phyloP scores from a whole-genome alignment of 139 green algal species.

The Spirogloea muscicola region DNA sequence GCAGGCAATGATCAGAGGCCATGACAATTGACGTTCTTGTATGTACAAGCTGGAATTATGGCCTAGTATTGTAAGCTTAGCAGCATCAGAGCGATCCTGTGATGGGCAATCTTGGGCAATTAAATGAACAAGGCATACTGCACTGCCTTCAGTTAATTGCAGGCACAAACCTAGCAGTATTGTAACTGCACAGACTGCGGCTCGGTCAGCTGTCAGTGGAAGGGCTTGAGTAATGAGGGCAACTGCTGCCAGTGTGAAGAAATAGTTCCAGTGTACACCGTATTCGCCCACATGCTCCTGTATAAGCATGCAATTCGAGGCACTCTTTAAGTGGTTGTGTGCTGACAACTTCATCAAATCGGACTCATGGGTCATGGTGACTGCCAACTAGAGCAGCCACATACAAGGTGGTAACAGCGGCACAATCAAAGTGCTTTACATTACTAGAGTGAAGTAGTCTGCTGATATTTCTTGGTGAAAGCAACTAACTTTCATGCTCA shows the following conservation, averaged over 20 bases:
- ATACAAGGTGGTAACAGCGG: too few species aligned
- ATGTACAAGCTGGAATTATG: background rate
- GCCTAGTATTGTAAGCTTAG: background rate
- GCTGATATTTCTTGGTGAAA: too few species aligned
- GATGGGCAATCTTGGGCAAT: background rate
- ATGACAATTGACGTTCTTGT: background rate
- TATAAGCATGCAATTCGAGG: background rate
- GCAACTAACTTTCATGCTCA: too few species aligned
- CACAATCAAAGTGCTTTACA: too few species aligned
- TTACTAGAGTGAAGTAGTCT: too few species aligned
- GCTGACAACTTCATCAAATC: too few species aligned
- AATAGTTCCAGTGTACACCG: conserved; percentile 96
- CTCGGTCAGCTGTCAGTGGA: background rate
- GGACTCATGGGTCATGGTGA: too few species aligned
- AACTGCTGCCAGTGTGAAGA: conserved; percentile 72
- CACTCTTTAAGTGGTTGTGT: too few species aligned
- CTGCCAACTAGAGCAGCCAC: too few species aligned
- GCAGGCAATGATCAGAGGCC: too few species aligned
- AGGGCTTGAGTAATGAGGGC: conserved; percentile 9
- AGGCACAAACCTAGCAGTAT: background rate
- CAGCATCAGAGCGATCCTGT: background rate
- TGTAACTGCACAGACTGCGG: background rate
- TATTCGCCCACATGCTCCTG: conserved; percentile 73
- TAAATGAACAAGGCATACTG: too few species aligned
- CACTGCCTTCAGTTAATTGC: too few species aligned